Evolutionary conservation across 1,139 yeast genomes (phyloP).

Genomic region (Pichia sp.): DNA sequence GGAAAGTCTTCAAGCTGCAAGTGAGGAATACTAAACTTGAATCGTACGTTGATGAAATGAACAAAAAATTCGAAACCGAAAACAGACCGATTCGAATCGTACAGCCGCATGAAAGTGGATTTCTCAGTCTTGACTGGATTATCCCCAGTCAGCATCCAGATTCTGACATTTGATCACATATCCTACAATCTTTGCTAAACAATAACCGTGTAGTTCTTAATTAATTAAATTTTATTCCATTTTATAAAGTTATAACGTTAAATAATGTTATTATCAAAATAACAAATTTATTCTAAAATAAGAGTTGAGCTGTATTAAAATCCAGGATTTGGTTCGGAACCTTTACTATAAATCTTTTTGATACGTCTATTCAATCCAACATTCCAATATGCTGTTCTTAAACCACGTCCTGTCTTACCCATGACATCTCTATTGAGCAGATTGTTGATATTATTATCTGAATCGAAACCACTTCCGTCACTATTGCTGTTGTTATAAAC

Average conservation of each 20-base stretch:
- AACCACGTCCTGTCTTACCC: slow-evolving; percentile 46
- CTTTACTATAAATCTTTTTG: slow-evolving; percentile 35
- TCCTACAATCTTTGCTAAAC: background rate
- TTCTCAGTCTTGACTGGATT: slow-evolving; percentile 57
- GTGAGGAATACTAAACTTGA: slow-evolving; percentile 39
- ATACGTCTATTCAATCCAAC: slow-evolving; percentile 50
- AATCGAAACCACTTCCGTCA: background rate
- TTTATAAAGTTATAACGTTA: background rate
- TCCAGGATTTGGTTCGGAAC: slow-evolving; percentile 32
- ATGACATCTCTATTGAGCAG: slow-evolving; percentile 34
- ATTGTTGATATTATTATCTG: background rate
- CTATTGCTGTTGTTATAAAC: background rate
- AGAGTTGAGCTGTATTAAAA: slow-evolving; percentile 8
- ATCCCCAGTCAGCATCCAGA: slow-evolving; percentile 40
- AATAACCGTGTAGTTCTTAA: no score
- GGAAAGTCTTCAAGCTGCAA: background rate
- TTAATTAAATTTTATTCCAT: no score
- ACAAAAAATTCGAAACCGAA: slow-evolving; percentile 32
- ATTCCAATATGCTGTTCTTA: slow-evolving; percentile 60
- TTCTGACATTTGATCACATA: background rate
- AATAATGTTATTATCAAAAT: background rate
- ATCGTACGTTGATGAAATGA: slow-evolving; percentile 42
- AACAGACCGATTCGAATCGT: slow-evolving; percentile 42
- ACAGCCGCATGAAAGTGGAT: slow-evolving; percentile 57
- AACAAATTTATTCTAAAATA: background rate